Percentiles rank a stretch among this genome's conserved stretches.
These are phyloP conservation scores for Penicillium manginii DNA, from an alignment of 495 filamentous ascomycete species.

Conservation along the genomic window DNA sequence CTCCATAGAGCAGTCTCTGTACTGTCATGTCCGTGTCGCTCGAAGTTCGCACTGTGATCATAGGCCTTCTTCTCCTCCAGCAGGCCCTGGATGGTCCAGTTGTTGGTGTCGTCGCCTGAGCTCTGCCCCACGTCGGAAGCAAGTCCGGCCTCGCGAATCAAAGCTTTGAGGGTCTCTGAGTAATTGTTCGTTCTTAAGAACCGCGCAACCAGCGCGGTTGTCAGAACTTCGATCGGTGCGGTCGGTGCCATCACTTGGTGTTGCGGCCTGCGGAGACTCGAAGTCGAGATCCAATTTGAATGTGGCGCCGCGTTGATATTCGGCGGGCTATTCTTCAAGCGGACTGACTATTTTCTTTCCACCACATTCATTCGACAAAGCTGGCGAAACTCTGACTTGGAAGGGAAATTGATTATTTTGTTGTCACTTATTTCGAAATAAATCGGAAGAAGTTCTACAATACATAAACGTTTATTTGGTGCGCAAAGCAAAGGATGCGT, in stretches of 20 bases:
- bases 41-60: conserved; percentile 60
- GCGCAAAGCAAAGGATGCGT: conserved; percentile 5
- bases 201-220: conserved; percentile 60
- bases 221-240: conserved; percentile 28
- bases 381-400: background rate
- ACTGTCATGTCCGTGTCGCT: conserved; percentile 49
- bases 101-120: conserved; percentile 47
- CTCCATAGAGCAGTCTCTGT: conserved; percentile 50
- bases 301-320: background rate
- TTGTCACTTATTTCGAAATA: background rate
- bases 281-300: background rate
- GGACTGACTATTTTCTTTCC: too few species aligned
- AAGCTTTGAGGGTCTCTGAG: conserved; percentile 60
- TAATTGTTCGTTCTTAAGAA: conserved; percentile 65
- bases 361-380: background rate
- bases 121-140: conserved; percentile 42
- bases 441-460: background rate
- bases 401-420: too few species aligned
- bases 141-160: conserved; percentile 65
- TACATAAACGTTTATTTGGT: background rate
- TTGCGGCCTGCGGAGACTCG: background rate
- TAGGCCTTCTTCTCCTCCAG: conserved; percentile 68
- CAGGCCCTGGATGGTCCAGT: conserved; percentile 64
- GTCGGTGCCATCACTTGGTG: conserved; percentile 21
- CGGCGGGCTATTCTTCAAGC: background rate